Conservation (phyloP, 768 basidiomycete genomes). For the Leccinum boreale region DNA sequence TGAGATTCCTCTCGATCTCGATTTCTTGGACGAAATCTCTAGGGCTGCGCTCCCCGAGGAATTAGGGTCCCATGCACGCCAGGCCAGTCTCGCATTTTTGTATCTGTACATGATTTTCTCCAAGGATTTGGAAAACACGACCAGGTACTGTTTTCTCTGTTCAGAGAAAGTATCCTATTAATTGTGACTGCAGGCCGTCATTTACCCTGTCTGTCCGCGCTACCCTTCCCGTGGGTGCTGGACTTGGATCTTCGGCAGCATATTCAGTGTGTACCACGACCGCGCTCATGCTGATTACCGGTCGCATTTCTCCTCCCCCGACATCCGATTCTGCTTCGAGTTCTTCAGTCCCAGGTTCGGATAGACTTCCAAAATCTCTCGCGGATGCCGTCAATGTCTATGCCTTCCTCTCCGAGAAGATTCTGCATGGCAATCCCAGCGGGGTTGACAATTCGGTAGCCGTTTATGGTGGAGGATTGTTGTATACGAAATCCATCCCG, state of each 20-base stretch:
- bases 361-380: constrained; percentile 56
- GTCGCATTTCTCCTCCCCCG: constrained; percentile 60
- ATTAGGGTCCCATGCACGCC: constrained; percentile 36
- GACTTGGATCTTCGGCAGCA: constrained; percentile 95
- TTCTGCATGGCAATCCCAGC: constrained; percentile 95
- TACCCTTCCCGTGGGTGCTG: constrained; percentile 90
- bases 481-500: constrained; percentile 72
- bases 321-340: constrained; percentile 17
- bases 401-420: constrained; percentile 94
- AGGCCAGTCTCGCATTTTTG: constrained; percentile 72
- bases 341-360: constrained; percentile 36
- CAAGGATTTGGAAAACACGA: constrained; percentile 38
- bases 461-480: constrained; percentile 88
- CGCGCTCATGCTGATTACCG: constrained; percentile 71
- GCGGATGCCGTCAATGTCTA: constrained; percentile 87
- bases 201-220: constrained; percentile 82
- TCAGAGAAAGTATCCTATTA: constrained; percentile 8
- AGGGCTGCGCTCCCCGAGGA: constrained; percentile 33
- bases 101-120: constrained; percentile 86
- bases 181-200: constrained; percentile 49
- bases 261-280: constrained; percentile 88
- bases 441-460: constrained; percentile 96
- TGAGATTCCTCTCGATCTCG: constrained; percentile 57
- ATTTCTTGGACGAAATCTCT: constrained; percentile 70
- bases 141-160: constrained; percentile 47